These are phyloP conservation scores for Tanacetum coccineum DNA, from an alignment of 129 eudicot genomes.

Conservation along the genomic window DNA sequence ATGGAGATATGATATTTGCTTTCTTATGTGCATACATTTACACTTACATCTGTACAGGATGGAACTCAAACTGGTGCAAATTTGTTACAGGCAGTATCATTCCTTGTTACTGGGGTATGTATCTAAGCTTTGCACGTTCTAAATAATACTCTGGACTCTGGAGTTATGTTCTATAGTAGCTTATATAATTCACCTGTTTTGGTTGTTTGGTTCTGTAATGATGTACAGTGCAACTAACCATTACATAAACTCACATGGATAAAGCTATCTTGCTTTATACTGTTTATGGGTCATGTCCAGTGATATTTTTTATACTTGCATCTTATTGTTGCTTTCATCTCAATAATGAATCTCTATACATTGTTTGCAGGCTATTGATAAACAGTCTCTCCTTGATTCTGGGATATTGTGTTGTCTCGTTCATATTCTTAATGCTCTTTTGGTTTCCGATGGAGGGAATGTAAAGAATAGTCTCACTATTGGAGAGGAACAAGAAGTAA, in stretches of 20 bases:
- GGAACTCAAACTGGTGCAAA: conserved; percentile 76
- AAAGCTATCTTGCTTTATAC: background rate
- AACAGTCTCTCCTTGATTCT: conserved; percentile 94
- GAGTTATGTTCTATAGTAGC: conserved; percentile 16
- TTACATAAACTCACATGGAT: conserved; percentile 11
- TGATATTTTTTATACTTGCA: too few relatives aligned
- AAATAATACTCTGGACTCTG: background rate
- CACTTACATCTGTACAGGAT: conserved; percentile 52
- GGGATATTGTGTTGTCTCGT: conserved; percentile 92
- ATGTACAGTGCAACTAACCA: conserved; percentile 3
- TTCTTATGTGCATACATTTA: conserved; percentile 16
- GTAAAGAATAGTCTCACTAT: conserved; percentile 22
- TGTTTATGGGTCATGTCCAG: too few relatives aligned
- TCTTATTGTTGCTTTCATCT: background rate
- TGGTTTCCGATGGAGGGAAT: conserved; percentile 56
- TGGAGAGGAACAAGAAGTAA: conserved; percentile 28
- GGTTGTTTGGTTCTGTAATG: conserved; percentile 5
- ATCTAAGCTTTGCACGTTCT: conserved; percentile 10
- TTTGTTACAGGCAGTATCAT: conserved; percentile 73
- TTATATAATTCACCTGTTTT: conserved; percentile 1
- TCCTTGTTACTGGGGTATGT: conserved; percentile 90
- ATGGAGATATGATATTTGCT: conserved; percentile 5
- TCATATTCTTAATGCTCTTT: conserved; percentile 75
- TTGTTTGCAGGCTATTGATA: conserved; percentile 74
- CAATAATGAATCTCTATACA: conserved; percentile 9